Percentiles rank a stretch among this genome's conserved stretches.
Conservation (phyloP, 768 basidiomycete genomes). For the Boletus vermiculosoides region DNA sequence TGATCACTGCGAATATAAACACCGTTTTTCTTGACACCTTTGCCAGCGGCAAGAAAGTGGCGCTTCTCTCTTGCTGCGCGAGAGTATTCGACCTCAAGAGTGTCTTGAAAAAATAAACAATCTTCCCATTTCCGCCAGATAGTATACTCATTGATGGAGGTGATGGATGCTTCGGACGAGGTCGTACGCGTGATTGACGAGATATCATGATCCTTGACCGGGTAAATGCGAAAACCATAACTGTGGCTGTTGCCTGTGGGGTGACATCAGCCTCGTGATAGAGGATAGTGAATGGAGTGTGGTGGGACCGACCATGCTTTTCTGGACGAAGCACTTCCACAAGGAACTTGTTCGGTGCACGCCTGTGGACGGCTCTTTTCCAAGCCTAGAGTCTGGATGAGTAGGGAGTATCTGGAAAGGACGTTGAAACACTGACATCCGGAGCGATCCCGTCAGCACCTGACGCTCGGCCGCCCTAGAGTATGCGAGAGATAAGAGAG, state of each 20-base stretch:
- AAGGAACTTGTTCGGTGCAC: slow-evolving; percentile 57
- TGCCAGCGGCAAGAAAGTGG: slow-evolving; percentile 63
- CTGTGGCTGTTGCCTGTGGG: slow-evolving; percentile 48
- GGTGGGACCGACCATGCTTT: slow-evolving; percentile 49
- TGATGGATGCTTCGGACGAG: slow-evolving; percentile 39
- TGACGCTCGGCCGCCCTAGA: slow-evolving; percentile 9
- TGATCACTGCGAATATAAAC: slow-evolving; percentile 66
- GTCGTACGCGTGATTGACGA: slow-evolving; percentile 15
- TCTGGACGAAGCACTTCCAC: slow-evolving; percentile 57
- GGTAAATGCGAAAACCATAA: slow-evolving; percentile 62
- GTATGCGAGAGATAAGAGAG: not conserved
- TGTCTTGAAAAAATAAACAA: slow-evolving; percentile 72
- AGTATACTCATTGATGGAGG: slow-evolving; percentile 53
- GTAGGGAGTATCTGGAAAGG: not conserved
- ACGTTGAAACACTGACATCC: slow-evolving; percentile 25
- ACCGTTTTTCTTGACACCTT: slow-evolving; percentile 71
- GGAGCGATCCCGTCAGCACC: slow-evolving; percentile 12
- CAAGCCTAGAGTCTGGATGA: slow-evolving; percentile 42
- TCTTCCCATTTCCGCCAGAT: slow-evolving; percentile 85
- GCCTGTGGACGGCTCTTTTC: slow-evolving; percentile 59
- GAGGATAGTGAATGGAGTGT: not conserved
- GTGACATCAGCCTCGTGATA: slow-evolving; percentile 1
- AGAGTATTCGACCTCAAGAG: slow-evolving; percentile 63
- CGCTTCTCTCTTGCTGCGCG: slow-evolving; percentile 66
- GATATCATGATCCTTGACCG: slow-evolving; percentile 39